These are phyloP conservation scores for Ceratocystis variospora DNA, from an alignment of 2,329 filamentous ascomycete genomes.

Conservation along the genomic window DNA sequence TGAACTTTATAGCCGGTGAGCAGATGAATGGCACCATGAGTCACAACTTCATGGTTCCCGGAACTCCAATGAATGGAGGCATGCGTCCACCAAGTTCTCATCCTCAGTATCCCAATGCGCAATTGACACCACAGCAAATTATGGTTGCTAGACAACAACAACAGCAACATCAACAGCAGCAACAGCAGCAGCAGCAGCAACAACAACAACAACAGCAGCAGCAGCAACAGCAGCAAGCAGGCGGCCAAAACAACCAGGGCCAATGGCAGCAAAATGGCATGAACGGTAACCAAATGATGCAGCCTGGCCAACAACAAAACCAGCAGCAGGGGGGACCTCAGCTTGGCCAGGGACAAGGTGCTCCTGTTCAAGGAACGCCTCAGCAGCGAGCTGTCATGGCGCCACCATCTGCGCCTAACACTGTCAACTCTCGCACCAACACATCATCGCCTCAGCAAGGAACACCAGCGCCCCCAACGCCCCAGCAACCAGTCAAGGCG, in stretches of 20 bases:
- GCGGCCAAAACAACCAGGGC: conserved; percentile 23
- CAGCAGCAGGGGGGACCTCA: conserved; percentile 23
- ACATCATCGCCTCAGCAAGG: conserved; percentile 50
- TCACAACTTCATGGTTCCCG: conserved; percentile 43
- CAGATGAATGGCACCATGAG: conserved; percentile 44
- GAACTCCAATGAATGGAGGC: conserved; percentile 43
- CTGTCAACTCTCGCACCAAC: conserved; percentile 39
- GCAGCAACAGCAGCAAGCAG: conserved; percentile 28
- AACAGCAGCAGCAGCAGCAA: conserved; percentile 22
- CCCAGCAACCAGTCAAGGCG: conserved; percentile 57
- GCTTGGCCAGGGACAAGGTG: conserved; percentile 28
- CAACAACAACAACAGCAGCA: conserved; percentile 22
- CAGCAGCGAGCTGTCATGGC: conserved; percentile 54
- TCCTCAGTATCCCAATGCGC: conserved; percentile 41
- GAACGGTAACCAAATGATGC: conserved; percentile 30
- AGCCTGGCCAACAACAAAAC: conserved; percentile 28
- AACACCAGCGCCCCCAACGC: conserved; percentile 56
- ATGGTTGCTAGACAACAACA: conserved; percentile 34
- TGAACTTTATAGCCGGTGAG: conserved; percentile 47
- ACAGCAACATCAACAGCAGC: conserved; percentile 25
- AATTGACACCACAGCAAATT: conserved; percentile 49
- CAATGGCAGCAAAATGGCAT: conserved; percentile 32
- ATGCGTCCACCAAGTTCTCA: conserved; percentile 59
- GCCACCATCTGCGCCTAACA: conserved; percentile 47
- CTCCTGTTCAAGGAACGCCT: conserved; percentile 52